Evolutionary conservation across 2,329 filamentous ascomycete genomes (phyloP).

Genomic region (Coleophoma eucalyptorum): DNA sequence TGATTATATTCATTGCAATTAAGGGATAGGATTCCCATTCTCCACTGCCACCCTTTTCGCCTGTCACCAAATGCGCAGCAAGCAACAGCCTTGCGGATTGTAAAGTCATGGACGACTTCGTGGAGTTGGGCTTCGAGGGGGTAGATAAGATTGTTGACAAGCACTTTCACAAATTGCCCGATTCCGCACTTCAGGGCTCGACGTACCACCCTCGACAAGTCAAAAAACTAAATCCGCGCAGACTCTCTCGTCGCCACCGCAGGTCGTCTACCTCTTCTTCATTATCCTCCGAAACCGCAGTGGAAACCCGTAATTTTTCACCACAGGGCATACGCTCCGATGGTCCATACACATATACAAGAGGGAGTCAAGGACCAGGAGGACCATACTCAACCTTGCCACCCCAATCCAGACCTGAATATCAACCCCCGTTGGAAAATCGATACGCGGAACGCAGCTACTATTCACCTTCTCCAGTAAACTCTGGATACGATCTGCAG

Average conservation of each 20-base stretch:
- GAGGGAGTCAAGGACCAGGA: background rate
- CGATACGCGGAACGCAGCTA: background rate
- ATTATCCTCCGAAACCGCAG: background rate
- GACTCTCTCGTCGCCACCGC: background rate
- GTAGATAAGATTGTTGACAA: constrained; percentile 17
- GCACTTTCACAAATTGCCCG: constrained; percentile 17
- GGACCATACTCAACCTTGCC: background rate
- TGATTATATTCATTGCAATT: too few species aligned
- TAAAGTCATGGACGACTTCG: constrained; percentile 2
- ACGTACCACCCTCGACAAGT: constrained; percentile 14
- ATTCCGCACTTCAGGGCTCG: constrained; percentile 12
- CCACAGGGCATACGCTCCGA: background rate
- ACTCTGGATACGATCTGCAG: background rate
- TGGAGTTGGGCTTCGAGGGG: constrained; percentile 11
- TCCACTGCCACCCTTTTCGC: too few species aligned
- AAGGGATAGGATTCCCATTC: too few species aligned
- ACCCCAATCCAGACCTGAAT: background rate
- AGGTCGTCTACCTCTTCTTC: background rate
- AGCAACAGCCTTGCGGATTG: too few species aligned
- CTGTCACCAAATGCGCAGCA: too few species aligned
- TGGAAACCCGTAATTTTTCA: background rate
- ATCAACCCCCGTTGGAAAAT: background rate
- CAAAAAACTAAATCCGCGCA: background rate
- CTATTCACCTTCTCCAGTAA: background rate
- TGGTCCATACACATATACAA: background rate